Percentiles rank a stretch among this genome's conserved stretches.
These are phyloP conservation scores for Daldinia loculata DNA, from an alignment of 495 filamentous ascomycete species.

Conservation along the genomic window DNA sequence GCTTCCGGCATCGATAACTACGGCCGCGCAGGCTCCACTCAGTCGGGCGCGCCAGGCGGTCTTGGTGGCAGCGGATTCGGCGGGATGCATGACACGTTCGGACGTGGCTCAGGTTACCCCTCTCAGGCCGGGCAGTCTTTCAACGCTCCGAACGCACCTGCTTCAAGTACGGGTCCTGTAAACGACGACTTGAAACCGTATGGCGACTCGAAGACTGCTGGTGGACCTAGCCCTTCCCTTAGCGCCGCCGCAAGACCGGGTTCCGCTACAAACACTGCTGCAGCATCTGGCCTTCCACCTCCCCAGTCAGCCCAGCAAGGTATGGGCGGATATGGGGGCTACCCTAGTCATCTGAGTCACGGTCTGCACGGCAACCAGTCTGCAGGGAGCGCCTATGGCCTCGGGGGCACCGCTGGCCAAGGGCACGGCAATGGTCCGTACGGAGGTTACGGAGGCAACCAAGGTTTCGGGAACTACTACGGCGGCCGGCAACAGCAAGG, in stretches of 20 bases:
- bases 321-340: constrained; percentile 74
- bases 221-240: constrained; percentile 85
- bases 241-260: constrained; percentile 82
- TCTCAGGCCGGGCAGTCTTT: constrained; percentile 74
- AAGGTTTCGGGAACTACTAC: constrained; percentile 63
- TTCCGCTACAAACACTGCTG: constrained; percentile 80
- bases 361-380: constrained; percentile 69
- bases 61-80: constrained; percentile 72
- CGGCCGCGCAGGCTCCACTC: constrained; percentile 75
- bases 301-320: constrained; percentile 72
- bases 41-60: constrained; percentile 74
- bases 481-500: constrained; percentile 59
- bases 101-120: constrained; percentile 67
- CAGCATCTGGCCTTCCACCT: constrained; percentile 74
- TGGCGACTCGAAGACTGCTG: constrained; percentile 70
- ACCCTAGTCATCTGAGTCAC: constrained; percentile 73
- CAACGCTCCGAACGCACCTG: constrained; percentile 69
- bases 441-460: constrained; percentile 63
- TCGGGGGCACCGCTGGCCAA: constrained; percentile 70
- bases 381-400: constrained; percentile 74
- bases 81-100: constrained; percentile 80
- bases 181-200: constrained; percentile 82
- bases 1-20: constrained; percentile 72
- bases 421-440: constrained; percentile 65
- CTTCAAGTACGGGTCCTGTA: constrained; percentile 59